Conservation (phyloP, 495 filamentous ascomycete species). For the Aspergillus baeticus region DNA sequence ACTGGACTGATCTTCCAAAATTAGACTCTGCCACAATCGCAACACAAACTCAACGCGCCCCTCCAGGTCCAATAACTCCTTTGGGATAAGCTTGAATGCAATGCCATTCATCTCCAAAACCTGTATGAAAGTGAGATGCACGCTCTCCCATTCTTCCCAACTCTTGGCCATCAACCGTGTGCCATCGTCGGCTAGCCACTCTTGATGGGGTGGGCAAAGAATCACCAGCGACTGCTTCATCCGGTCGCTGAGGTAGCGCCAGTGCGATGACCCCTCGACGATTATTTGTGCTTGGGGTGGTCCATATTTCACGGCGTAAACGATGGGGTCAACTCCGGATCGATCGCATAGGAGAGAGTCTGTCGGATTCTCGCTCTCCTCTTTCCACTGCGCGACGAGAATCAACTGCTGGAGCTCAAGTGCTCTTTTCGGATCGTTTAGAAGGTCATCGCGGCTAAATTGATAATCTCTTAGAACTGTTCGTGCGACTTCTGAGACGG, state of each 20-base stretch:
- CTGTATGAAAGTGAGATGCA: neutral
- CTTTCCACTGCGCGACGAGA: neutral
- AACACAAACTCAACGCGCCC: neutral
- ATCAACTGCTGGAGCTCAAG: slow-evolving; percentile 4
- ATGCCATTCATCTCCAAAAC: neutral
- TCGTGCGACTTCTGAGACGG: slow-evolving; percentile 1
- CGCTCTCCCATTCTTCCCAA: neutral
- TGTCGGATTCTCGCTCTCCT: neutral
- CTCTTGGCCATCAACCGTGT: neutral
- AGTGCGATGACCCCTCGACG: neutral
- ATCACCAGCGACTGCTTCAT: neutral
- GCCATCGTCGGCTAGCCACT: neutral
- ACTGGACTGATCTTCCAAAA: too few relatives aligned
- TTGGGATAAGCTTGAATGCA: neutral
- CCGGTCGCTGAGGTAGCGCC: neutral
- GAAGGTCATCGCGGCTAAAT: slow-evolving; percentile 1
- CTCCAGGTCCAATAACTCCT: neutral
- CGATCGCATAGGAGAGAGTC: neutral
- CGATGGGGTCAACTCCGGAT: slow-evolving; percentile 1
- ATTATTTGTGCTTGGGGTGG: neutral
- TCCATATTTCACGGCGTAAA: slow-evolving; percentile 1
- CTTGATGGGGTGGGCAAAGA: neutral
- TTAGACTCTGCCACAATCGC: neutral
- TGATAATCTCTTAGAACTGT: neutral
- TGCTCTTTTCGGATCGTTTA: neutral